Conservation (phyloP, 768 basidiomycete species). For the Thelephora ganbajun region DNA sequence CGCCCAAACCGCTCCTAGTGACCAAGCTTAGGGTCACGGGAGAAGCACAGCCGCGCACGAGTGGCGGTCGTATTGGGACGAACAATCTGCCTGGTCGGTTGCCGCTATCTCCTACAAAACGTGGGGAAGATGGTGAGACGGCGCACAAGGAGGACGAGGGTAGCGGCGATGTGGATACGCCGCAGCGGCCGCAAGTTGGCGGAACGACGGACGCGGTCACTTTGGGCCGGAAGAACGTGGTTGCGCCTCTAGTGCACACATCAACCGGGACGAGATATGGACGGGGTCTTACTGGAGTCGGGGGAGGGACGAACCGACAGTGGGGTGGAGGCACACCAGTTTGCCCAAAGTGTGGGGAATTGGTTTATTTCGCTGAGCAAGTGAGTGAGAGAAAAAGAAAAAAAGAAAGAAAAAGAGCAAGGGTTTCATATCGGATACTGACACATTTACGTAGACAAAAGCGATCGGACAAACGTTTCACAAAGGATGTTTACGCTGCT, state of each 20-base stretch:
- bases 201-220: too few relatives aligned
- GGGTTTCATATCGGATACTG: neutral
- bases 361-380: conserved; percentile 81
- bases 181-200: too few relatives aligned
- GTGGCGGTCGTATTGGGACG: too few relatives aligned
- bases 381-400: conserved; percentile 17
- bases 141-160: too few relatives aligned
- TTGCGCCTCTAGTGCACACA: conserved; percentile 24
- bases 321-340: conserved; percentile 46
- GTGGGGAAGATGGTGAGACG: too few relatives aligned
- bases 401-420: too few relatives aligned
- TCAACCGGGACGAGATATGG: conserved; percentile 60
- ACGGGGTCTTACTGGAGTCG: conserved; percentile 28
- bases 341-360: conserved; percentile 60
- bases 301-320: conserved; percentile 13
- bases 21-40: too few relatives aligned
- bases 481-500: conserved; percentile 64
- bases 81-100: too few relatives aligned
- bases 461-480: conserved; percentile 74
- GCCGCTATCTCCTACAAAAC: too few relatives aligned
- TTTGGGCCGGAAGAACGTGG: neutral
- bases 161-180: too few relatives aligned
- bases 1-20: too few relatives aligned
- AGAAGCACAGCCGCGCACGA: too few relatives aligned
- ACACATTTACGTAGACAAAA: conserved; percentile 37